These are phyloP conservation scores for Salinomyces thailandicus DNA, from an alignment of 2,329 filamentous ascomycete genomes.

Conservation along the genomic window DNA sequence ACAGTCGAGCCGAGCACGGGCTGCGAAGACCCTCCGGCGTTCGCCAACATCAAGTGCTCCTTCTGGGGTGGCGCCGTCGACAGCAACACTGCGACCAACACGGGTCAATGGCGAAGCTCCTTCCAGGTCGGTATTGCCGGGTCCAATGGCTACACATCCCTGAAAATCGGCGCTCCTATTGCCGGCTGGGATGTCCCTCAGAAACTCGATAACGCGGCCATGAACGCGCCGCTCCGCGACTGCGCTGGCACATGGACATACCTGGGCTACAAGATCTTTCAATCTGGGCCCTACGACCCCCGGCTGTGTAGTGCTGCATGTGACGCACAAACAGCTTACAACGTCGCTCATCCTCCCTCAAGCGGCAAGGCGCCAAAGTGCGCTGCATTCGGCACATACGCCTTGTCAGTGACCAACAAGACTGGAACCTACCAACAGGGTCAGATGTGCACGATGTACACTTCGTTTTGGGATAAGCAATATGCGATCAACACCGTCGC, in stretches of 20 bases:
- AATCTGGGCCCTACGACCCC: constrained; percentile 12
- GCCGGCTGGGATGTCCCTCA: constrained; percentile 12
- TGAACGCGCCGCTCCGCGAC: constrained; percentile 17
- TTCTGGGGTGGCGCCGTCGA: constrained; percentile 21
- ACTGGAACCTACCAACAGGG: constrained; percentile 5
- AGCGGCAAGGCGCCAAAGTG: constrained; percentile 16
- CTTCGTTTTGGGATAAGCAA: constrained; percentile 11
- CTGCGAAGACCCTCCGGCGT: not conserved
- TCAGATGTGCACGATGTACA: constrained; percentile 23
- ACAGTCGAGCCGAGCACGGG: constrained; percentile 9
- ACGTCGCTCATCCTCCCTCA: constrained; percentile 14
- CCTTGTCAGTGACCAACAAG: constrained; percentile 11
- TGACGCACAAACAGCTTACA: constrained; percentile 12
- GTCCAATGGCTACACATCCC: constrained; percentile 14
- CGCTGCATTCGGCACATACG: constrained; percentile 26
- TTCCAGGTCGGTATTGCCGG: constrained; percentile 18
- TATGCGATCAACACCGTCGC: constrained; percentile 16
- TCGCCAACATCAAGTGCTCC: constrained; percentile 10
- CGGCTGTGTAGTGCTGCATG: constrained; percentile 17
- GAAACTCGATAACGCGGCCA: constrained; percentile 18
- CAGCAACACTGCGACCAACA: constrained; percentile 11
- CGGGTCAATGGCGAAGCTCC: constrained; percentile 8
- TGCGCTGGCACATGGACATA: constrained; percentile 9
- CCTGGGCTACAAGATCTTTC: constrained; percentile 15
- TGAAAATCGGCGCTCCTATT: constrained; percentile 16